Evolutionary conservation across 768 basidiomycete species (phyloP).

Genomic region (Tylopilus felleus): DNA sequence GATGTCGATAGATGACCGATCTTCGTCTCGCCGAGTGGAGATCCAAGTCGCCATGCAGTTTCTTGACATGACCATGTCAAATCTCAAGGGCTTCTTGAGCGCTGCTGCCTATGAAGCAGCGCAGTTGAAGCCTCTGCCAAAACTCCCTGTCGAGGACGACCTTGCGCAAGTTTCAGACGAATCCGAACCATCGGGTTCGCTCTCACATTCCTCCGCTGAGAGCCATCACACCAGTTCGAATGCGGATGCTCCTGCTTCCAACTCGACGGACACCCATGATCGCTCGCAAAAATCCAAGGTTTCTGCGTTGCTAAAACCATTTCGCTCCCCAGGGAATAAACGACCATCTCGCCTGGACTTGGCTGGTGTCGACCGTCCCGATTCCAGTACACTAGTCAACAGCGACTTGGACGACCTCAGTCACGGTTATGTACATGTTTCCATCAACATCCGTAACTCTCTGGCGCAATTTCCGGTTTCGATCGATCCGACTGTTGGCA

Average conservation of each 20-base stretch:
- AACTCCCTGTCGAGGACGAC: constrained; percentile 12
- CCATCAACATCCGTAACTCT: constrained; percentile 25
- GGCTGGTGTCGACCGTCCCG: constrained; percentile 2
- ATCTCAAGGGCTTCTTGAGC: constrained; percentile 31
- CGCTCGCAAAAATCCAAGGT: constrained; percentile 11
- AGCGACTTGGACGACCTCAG: constrained; percentile 12
- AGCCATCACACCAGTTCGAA: not conserved
- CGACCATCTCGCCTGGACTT: constrained; percentile 3
- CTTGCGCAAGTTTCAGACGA: not conserved
- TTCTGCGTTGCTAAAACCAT: constrained; percentile 16
- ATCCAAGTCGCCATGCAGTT: constrained; percentile 22
- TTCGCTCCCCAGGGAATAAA: constrained; percentile 8
- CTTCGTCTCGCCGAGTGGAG: constrained; percentile 4
- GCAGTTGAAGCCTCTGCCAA: constrained; percentile 28
- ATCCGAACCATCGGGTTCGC: not conserved
- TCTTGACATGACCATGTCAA: constrained; percentile 32
- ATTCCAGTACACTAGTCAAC: constrained; percentile 23
- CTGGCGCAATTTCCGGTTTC: constrained; percentile 28
- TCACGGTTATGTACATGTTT: constrained; percentile 23
- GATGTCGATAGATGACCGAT: constrained; percentile 1
- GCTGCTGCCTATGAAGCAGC: constrained; percentile 28
- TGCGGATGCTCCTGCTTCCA: not conserved
- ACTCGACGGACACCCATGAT: constrained; percentile 1
- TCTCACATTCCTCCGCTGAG: constrained; percentile 6
- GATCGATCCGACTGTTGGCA: constrained; percentile 25